A percentile compares a stretch with the other conserved stretches of the same genome.
Evolutionary conservation across 2,329 filamentous ascomycete genomes (phyloP).

Genomic region (Blastomyces percursus): DNA sequence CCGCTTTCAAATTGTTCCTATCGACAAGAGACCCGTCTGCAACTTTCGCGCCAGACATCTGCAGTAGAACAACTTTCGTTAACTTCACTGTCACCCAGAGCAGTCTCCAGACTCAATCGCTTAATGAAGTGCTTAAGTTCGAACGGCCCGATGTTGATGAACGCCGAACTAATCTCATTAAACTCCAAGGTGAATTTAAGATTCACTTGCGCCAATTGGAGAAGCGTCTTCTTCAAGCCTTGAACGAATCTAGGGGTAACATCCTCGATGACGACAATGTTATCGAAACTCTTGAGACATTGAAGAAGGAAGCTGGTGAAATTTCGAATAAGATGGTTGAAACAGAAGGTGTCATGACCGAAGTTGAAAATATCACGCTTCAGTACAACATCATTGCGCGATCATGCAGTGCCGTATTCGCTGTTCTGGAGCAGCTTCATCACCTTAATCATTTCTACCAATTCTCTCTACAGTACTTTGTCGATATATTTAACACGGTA

Average conservation of each 20-base stretch:
- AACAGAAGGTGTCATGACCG: slow-evolving; percentile 95
- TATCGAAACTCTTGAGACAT: slow-evolving; percentile 91
- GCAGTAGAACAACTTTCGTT: slow-evolving; percentile 96
- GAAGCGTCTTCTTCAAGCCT: slow-evolving; percentile 82
- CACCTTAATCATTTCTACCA: slow-evolving; percentile 99
- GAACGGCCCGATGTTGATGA: slow-evolving; percentile 96
- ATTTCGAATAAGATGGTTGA: slow-evolving; percentile 94
- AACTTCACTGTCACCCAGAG: slow-evolving; percentile 99
- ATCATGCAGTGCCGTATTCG: slow-evolving; percentile 95
- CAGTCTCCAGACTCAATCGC: slow-evolving; percentile 93
- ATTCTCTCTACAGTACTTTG: slow-evolving; percentile 96
- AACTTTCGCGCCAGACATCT: slow-evolving; percentile 89
- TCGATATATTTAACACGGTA: slow-evolving; percentile 93
- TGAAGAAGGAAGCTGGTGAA: slow-evolving; percentile 95
- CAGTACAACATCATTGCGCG: slow-evolving; percentile 89
- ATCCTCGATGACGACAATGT: slow-evolving; percentile 98
- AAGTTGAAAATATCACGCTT: slow-evolving; percentile 90
- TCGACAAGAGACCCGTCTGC: slow-evolving; percentile 95
- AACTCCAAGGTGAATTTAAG: slow-evolving; percentile 97
- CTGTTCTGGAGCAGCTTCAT: slow-evolving; percentile 90
- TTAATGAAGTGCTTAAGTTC: slow-evolving; percentile 95
- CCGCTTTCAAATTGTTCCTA: slow-evolving; percentile 86
- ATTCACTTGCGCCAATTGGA: slow-evolving; percentile 93
- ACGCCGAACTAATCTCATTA: slow-evolving; percentile 91
- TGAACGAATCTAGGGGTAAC: slow-evolving; percentile 95